A percentile compares a stretch with the other conserved stretches of the same genome.
Evolutionary conservation across 2,329 filamentous ascomycete genomes (phyloP).

Genomic region (Ophidiomyces ophidiicola): DNA sequence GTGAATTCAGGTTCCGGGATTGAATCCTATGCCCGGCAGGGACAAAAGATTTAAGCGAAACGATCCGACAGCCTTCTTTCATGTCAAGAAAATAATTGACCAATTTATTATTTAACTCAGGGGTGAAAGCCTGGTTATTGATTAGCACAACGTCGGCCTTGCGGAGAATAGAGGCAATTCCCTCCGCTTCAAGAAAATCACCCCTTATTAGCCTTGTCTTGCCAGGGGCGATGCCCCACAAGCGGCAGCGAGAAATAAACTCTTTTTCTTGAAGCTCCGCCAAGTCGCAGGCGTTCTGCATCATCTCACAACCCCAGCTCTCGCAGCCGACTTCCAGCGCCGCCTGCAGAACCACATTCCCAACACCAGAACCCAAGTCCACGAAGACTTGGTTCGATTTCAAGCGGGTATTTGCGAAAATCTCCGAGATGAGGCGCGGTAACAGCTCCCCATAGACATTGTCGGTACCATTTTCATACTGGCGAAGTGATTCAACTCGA

Average conservation of each 20-base stretch:
- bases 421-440: slow-evolving; percentile 68
- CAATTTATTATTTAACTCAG: slow-evolving; percentile 70
- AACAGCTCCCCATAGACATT: slow-evolving; percentile 92
- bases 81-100: slow-evolving; percentile 86
- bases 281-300: slow-evolving; percentile 76
- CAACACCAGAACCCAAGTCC: slow-evolving; percentile 88
- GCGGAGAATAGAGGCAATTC: slow-evolving; percentile 61
- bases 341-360: slow-evolving; percentile 88
- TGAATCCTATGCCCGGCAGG: slow-evolving; percentile 65
- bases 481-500: slow-evolving; percentile 66
- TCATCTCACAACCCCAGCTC: slow-evolving; percentile 93
- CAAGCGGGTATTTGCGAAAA: slow-evolving; percentile 66
- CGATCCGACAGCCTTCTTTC: slow-evolving; percentile 77
- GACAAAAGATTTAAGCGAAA: slow-evolving; percentile 86
- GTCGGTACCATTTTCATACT: slow-evolving; percentile 81
- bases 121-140: slow-evolving; percentile 94
- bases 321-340: slow-evolving; percentile 88
- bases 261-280: slow-evolving; percentile 70
- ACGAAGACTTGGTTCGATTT: slow-evolving; percentile 80
- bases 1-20: slow-evolving; percentile 62
- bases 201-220: slow-evolving; percentile 67
- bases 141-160: slow-evolving; percentile 90
- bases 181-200: slow-evolving; percentile 64
- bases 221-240: slow-evolving; percentile 79
- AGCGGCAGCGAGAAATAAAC: slow-evolving; percentile 68